Evolutionary conservation across 371 early-diverging fungal genomes (phyloP).

Genomic region (Circinella umbellata): DNA sequence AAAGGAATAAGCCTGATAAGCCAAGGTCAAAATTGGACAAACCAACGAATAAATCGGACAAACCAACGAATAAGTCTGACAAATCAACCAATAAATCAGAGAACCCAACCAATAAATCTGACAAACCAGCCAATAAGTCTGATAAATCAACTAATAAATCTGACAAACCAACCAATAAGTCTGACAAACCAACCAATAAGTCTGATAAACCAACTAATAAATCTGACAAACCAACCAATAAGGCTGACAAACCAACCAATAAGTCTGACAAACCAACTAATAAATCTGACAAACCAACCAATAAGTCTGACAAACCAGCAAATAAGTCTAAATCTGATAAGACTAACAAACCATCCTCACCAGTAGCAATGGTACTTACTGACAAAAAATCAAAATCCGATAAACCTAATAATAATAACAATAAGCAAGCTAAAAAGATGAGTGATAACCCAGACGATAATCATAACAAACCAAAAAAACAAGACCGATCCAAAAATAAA

Average conservation of each 20-base stretch:
- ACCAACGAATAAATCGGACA: background rate
- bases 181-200: background rate
- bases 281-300: background rate
- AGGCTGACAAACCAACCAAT: background rate
- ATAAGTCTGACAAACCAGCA: background rate
- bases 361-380: too few relatives aligned
- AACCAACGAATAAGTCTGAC: background rate
- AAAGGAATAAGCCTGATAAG: background rate
- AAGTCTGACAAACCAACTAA: background rate
- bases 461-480: background rate
- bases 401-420: background rate
- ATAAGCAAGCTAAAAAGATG: background rate
- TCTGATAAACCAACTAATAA: background rate
- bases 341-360: background rate
- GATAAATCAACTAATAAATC: background rate
- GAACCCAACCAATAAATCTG: too few relatives aligned
- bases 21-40: background rate
- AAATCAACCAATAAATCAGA: background rate
- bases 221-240: background rate
- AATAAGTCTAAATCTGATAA: constrained; percentile 2
- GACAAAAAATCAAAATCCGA: background rate
- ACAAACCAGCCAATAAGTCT: too few relatives aligned
- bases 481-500: background rate
- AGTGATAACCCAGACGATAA: background rate
- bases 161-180: background rate